Conservation (phyloP, 2,329 filamentous ascomycete genomes). For the Huntiella decipiens region DNA sequence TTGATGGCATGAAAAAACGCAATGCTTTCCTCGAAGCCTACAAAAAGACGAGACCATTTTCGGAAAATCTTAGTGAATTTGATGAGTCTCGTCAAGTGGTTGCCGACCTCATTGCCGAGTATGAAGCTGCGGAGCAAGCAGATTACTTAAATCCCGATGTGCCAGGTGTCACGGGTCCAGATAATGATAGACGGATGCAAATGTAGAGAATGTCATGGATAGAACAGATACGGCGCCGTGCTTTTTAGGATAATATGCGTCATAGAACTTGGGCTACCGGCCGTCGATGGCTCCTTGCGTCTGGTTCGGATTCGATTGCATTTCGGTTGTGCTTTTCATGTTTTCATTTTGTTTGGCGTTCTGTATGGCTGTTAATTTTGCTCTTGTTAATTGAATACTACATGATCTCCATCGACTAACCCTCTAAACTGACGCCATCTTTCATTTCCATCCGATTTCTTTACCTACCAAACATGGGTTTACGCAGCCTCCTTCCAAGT, state of each 20-base stretch:
- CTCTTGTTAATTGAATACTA: neutral
- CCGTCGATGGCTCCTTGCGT: neutral
- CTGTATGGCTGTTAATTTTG: neutral
- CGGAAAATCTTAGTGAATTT: constrained; percentile 82
- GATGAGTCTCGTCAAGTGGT: constrained; percentile 89
- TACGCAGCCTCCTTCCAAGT: too few species aligned
- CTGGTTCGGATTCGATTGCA: neutral
- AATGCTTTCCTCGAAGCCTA: constrained; percentile 95
- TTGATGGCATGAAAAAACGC: constrained; percentile 83
- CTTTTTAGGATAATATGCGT: neutral
- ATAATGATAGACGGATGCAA: constrained; percentile 8
- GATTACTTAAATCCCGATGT: constrained; percentile 71
- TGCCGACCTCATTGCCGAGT: constrained; percentile 76
- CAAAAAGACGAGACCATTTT: constrained; percentile 86
- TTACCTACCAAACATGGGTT: neutral
- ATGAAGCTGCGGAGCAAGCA: constrained; percentile 81
- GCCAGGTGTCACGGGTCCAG: constrained; percentile 19
- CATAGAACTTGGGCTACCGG: neutral
- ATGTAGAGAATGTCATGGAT: neutral
- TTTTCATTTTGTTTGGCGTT: neutral
- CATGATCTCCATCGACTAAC: neutral
- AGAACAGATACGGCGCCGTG: neutral
- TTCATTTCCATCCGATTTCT: neutral
- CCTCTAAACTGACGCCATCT: neutral
- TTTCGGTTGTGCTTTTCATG: neutral